These are phyloP conservation scores for Microbotryum silenes-acaulis DNA, from an alignment of 1,284 basidiomycete species.

Conservation along the genomic window DNA sequence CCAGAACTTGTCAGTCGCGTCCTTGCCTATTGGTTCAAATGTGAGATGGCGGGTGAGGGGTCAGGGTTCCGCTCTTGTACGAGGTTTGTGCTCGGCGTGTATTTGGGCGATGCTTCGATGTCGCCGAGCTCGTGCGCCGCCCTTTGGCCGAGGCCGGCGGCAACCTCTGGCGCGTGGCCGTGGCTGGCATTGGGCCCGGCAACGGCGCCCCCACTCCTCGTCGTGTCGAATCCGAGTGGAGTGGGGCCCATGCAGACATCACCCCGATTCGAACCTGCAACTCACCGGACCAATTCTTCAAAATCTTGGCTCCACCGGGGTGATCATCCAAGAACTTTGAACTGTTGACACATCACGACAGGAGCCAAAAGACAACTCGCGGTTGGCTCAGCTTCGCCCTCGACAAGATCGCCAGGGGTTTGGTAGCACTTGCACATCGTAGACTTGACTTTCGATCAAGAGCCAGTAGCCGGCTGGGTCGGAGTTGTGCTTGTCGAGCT, in stretches of 20 bases:
- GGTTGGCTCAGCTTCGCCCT: neutral
- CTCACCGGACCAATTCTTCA: neutral
- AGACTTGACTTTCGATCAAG: constrained; percentile 38
- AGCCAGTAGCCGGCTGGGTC: constrained; percentile 35
- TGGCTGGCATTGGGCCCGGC: neutral
- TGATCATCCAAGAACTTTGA: constrained; percentile 28
- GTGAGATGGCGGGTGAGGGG: no score
- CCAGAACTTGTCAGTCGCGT: constrained; percentile 19
- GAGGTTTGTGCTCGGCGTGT: constrained; percentile 25
- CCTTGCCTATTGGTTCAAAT: constrained; percentile 11
- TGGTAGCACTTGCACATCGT: constrained; percentile 31
- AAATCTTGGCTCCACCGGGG: constrained; percentile 14
- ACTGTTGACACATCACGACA: neutral
- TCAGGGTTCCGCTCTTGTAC: no score
- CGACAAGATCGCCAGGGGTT: neutral
- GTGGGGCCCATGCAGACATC: no score
- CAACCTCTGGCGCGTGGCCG: neutral
- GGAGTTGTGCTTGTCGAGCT: constrained; percentile 34
- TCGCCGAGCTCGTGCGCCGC: neutral
- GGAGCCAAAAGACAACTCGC: neutral
- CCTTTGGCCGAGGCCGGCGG: neutral
- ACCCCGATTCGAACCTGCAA: no score
- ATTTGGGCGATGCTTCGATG: neutral
- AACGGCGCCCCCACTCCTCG: no score
- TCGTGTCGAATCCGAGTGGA: no score